Base-by-base conservation (phyloP, 441 rosid genomes). In the Jatropha podagrica region DNA sequence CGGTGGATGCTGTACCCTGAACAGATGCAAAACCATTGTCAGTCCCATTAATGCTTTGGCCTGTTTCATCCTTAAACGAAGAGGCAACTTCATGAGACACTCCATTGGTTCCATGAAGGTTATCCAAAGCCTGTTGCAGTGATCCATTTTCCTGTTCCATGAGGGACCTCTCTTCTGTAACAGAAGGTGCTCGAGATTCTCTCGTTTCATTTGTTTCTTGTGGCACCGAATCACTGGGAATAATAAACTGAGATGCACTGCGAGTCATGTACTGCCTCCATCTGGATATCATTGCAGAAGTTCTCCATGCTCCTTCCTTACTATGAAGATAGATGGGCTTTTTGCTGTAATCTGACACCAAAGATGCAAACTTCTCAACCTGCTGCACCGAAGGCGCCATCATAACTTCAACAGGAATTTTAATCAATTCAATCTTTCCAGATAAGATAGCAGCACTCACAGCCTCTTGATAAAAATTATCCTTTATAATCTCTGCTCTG, bases 201-300 rank as follows among this genome's bases (percentile, higher is more conserved):
- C 78, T 83, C 44, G 72, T 78, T 75, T 79, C 81, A 75, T 77
- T 73, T 40, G 77, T 74, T 71, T 79, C 84, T 71, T 83, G 55
- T 18, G 78, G 76, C 48, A 69, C 14, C 20, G 42, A 37, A 64
- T 82, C 86, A 69, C 40, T 75, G 5, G 73, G 44, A 82, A 68
- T 46, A n/a, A 48, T 56, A 27, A 72, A 60, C 77, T 72, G 85
- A 77, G 83, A 79, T 55, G 80, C 77, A 69, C 54, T 76, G 69
- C 97, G 91, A 74, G 84, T 87, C 90, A 90, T 89, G 87, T 83
- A 90, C 89, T 93, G 98, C 81, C 89, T 86, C 97, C 99, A 96
- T 83, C 98, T 88, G 67, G 99, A 93, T 49, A 93, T 84, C 98
- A 96, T 88, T 40, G 97, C 95, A 73, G 88, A 88, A 68, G 97